Conservation (phyloP, 352 stramenopile genomes). For the Pythium vanterpoolii region DNA sequence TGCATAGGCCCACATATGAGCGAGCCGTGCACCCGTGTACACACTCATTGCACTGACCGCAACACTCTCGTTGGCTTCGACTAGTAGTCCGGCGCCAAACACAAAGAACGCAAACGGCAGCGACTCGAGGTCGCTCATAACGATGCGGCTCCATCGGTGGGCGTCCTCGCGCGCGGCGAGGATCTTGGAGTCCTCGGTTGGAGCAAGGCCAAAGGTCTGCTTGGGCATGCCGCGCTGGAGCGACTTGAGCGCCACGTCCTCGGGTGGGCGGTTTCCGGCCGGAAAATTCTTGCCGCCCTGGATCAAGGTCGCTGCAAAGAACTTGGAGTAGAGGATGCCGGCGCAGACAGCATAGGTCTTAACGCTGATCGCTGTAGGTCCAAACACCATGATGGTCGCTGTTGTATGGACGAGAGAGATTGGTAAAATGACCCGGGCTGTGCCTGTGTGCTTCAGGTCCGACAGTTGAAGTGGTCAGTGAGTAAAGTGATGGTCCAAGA, state of each 20-base stretch:
- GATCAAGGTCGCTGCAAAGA: conserved; percentile 43
- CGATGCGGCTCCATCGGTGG: conserved; percentile 34
- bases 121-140: conserved; percentile 38
- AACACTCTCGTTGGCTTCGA: conserved; percentile 23
- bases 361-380: conserved; percentile 19
- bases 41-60: conserved; percentile 17
- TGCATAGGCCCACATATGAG: conserved; percentile 37
- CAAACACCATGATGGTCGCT: conserved; percentile 16
- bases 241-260: conserved; percentile 45
- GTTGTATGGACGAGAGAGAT: too few relatives aligned
- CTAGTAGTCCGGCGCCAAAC: conserved; percentile 20
- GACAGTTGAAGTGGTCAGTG: too few relatives aligned
- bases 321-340: conserved; percentile 52
- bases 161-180: conserved; percentile 31
- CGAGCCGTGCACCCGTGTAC: conserved; percentile 34
- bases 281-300: conserved; percentile 53
- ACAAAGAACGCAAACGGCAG: conserved; percentile 33
- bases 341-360: conserved; percentile 29
- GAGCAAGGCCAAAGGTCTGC: conserved; percentile 39
- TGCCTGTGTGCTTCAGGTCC: too few relatives aligned
- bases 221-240: conserved; percentile 22
- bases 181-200: conserved; percentile 28
- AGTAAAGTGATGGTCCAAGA: too few relatives aligned
- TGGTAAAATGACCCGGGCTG: too few relatives aligned
- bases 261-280: conserved; percentile 41